Conservation (phyloP, 768 basidiomycete genomes). For the Kwoniella botswanensis region DNA sequence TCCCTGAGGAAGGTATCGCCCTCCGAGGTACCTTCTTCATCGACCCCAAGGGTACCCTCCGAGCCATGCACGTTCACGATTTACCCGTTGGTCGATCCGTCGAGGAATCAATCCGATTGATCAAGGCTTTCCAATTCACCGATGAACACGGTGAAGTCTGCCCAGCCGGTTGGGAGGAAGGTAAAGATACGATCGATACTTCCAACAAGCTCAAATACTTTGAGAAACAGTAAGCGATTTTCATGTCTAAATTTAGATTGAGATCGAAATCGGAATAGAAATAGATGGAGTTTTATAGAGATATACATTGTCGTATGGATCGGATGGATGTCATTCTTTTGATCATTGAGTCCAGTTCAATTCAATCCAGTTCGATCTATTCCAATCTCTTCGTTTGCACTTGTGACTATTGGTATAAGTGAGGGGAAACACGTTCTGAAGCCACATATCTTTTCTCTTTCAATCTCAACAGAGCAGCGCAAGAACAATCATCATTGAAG, state of each 20-base stretch:
- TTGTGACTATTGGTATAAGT: neutral
- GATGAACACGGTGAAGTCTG: slow-evolving; percentile 91
- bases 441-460: slow-evolving; percentile 3
- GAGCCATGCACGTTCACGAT: slow-evolving; percentile 69
- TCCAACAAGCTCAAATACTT: slow-evolving; percentile 46
- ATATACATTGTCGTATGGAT: slow-evolving; percentile 2
- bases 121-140: slow-evolving; percentile 82
- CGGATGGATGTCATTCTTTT: slow-evolving; percentile 7
- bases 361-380: too few relatives aligned
- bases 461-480: slow-evolving; percentile 8
- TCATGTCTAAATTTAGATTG: neutral
- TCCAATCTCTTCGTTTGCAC: neutral
- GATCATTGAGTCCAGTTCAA: neutral
- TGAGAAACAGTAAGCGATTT: slow-evolving; percentile 47
- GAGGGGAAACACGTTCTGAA: slow-evolving; percentile 15
- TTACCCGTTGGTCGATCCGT: slow-evolving; percentile 94
- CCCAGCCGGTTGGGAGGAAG: slow-evolving; percentile 87
- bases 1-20: slow-evolving; percentile 86
- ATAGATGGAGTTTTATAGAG: neutral
- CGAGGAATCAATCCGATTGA: slow-evolving; percentile 85
- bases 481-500: slow-evolving; percentile 8
- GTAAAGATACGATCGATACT: slow-evolving; percentile 57
- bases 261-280: neutral
- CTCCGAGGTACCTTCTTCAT: slow-evolving; percentile 67
- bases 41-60: slow-evolving; percentile 51